Evolutionary conservation across 768 basidiomycete genomes (phyloP), one percentile per base, ranked within the genome.

Genomic region (Tulasnella calospora): DNA sequence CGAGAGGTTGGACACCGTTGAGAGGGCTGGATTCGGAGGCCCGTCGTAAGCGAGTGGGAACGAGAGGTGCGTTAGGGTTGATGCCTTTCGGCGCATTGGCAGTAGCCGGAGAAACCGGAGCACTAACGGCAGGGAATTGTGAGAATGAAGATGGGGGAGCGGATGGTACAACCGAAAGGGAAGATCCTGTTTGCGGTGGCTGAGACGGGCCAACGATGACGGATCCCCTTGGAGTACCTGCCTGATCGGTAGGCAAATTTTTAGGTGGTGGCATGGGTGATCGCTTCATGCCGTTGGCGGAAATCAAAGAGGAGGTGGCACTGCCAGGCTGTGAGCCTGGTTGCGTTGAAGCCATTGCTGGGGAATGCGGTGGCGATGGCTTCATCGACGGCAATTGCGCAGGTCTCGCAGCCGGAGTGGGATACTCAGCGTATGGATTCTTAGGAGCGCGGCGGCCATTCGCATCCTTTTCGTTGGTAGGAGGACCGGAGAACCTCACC

Each of bases 21-120:
- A 4, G n/a, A 10, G 40, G 33, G 44, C 44, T 44, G 44, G 73
- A 74, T 23, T 41, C 73, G 61, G 35, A 69, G n/a, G 46, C 47
- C 27, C 57, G 74, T 57, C 46, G 70, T 73, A 35, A 75, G 73
- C 38, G 79, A 46, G 15, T 79, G 80, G 70, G 23, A 78, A 41
- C 41, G 76, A 71, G 23, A 67, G 61, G 61, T 67, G 61, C 61
- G 61, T 67, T 67, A 33, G 61, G 61, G 61, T 35, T 67, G 27
- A 13, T 12, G 61, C 13, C 30, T 67, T 67, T 67, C 9, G 61
- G 61, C 35, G 57, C 0, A 76, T 76, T 35, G 78, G 78, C 0
- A 82, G 82, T 7, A 27, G 73, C 21, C 23, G 82, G 81, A 9
- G 84, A 83, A 3, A 82, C 79, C 12, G 82, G 77, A 30, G 79